Evolutionary conservation across 192 early-diverging fungal genomes (phyloP).

Genomic region (Rhizoclosmatium globosum): DNA sequence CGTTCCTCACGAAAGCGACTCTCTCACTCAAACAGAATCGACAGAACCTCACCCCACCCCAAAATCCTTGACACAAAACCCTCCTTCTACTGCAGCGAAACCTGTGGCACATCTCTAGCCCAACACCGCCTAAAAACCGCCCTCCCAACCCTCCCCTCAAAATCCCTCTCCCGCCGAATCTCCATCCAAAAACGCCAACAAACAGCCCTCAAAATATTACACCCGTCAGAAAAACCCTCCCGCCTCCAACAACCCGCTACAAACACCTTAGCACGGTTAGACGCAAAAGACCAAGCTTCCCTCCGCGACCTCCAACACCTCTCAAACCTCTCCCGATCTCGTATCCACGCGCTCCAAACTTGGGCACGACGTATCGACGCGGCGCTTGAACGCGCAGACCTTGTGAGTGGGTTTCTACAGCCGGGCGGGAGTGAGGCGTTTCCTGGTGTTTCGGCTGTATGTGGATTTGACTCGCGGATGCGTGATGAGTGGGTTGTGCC

Average conservation of each 20-base stretch:
- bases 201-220: neutral
- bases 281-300: neutral
- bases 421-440: neutral
- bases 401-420: neutral
- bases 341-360: neutral
- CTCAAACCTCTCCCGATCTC: neutral
- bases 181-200: neutral
- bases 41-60: neutral
- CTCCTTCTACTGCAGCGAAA: conserved; percentile 17
- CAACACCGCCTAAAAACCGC: conserved; percentile 1
- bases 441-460: neutral
- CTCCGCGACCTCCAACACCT: neutral
- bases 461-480: conserved; percentile 19
- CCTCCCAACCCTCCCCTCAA: neutral
- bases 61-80: neutral
- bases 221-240: too few relatives aligned
- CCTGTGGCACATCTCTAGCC: conserved; percentile 13
- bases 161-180: neutral
- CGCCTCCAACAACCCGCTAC: too few relatives aligned
- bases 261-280: neutral
- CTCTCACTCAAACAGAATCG: neutral
- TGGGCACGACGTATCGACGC: conserved; percentile 4
- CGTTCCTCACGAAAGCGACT: conserved; percentile 27
- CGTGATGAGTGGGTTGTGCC: conserved; percentile 22
- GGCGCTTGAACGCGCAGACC: neutral